Evolutionary conservation across 2,329 filamentous ascomycete genomes (phyloP).

Genomic region (Neopestalotiopsis clavispora): DNA sequence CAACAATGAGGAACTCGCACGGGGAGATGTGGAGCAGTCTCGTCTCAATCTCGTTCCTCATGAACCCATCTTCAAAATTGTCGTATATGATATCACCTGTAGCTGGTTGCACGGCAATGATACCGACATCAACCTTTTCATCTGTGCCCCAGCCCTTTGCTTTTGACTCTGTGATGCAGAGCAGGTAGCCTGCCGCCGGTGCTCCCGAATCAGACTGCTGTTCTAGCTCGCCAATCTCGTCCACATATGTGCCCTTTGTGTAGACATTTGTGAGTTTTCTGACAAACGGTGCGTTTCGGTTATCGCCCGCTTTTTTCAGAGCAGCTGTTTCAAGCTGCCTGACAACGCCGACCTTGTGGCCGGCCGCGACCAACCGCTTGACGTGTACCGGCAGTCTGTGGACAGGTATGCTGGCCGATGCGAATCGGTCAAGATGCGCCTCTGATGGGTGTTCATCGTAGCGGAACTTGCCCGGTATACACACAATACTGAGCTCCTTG

Average conservation of each 20-base stretch:
- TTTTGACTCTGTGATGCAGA: constrained; percentile 88
- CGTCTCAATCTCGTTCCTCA: constrained; percentile 95
- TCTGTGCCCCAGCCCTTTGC: constrained; percentile 82
- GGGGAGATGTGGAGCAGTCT: constrained; percentile 93
- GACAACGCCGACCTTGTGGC: constrained; percentile 95
- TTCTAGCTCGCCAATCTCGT: constrained; percentile 87
- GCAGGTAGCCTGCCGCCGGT: constrained; percentile 79
- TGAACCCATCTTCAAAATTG: constrained; percentile 95
- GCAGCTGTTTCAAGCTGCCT: constrained; percentile 94
- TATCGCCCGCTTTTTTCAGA: constrained; percentile 92
- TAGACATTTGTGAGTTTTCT: constrained; percentile 95
- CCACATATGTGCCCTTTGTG: constrained; percentile 97
- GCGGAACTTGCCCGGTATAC: constrained; percentile 92
- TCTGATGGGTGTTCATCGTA: constrained; percentile 95
- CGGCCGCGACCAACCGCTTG: constrained; percentile 88
- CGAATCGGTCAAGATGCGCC: constrained; percentile 89
- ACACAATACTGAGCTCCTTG: constrained; percentile 91
- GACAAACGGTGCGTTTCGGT: constrained; percentile 89
- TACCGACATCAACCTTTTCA: constrained; percentile 89
- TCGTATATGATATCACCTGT: constrained; percentile 97
- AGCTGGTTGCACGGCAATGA: constrained; percentile 92
- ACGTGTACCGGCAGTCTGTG: constrained; percentile 92
- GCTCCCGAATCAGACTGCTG: constrained; percentile 49
- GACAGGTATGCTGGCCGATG: constrained; percentile 93
- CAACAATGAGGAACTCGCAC: constrained; percentile 93